phyloP scores from a whole-genome alignment of 352 stramenopile genomes.

The Phytopythium ostracodes region DNA sequence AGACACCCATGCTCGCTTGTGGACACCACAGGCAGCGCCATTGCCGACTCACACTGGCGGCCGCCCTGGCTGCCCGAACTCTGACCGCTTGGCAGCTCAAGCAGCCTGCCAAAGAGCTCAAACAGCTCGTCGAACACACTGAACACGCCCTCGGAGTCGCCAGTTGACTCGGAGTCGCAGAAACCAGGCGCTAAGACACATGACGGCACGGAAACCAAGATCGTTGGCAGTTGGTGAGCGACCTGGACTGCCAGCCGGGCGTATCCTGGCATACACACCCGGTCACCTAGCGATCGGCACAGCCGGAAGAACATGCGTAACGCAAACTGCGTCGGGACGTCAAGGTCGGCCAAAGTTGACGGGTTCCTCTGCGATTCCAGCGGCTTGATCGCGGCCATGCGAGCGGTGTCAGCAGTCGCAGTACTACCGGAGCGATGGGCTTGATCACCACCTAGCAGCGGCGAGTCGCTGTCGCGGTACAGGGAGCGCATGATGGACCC shows the following conservation, averaged over 20 bases:
- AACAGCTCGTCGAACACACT: conserved; percentile 64
- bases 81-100: conserved; percentile 14
- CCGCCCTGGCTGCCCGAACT: neutral
- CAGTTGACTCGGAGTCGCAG: neutral
- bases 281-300: conserved; percentile 44
- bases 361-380: neutral
- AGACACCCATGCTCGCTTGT: conserved; percentile 8
- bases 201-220: conserved; percentile 48
- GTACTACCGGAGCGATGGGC: neutral
- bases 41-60: neutral
- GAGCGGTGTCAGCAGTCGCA: neutral
- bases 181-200: conserved; percentile 56
- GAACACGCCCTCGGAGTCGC: conserved; percentile 7
- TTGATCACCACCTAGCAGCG: neutral
- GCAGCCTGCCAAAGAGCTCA: conserved; percentile 32
- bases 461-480: neutral
- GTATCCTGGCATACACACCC: conserved; percentile 17
- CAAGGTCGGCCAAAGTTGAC: conserved; percentile 33
- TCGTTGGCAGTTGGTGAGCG: conserved; percentile 44
- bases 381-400: neutral
- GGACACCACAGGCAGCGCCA: neutral
- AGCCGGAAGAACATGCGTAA: conserved; percentile 72
- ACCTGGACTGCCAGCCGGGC: conserved; percentile 40
- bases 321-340: conserved; percentile 49
- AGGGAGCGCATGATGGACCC: neutral